A percentile compares a stretch with the other conserved stretches of the same genome.
These are phyloP conservation scores for Botrytis byssoidea DNA, from an alignment of 2,329 filamentous ascomycete genomes.

Conservation along the genomic window DNA sequence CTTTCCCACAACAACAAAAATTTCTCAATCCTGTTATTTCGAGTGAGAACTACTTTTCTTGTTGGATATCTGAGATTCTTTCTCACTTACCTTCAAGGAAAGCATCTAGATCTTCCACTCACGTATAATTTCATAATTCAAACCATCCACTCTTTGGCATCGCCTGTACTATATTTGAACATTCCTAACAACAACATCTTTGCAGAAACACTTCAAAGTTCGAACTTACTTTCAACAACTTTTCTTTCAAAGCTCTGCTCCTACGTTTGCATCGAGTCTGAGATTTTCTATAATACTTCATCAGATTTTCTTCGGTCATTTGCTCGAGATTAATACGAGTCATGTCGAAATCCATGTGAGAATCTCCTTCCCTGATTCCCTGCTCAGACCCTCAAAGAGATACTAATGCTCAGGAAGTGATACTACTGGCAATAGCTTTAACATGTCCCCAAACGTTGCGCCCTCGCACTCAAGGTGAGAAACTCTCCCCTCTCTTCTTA, in stretches of 20 bases:
- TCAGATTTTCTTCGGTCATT: neutral
- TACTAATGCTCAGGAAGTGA: neutral
- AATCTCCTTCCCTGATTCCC: neutral
- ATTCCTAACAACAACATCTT: neutral
- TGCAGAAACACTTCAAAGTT: neutral
- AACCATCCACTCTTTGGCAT: neutral
- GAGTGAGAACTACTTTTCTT: constrained; percentile 8
- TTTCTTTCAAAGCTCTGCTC: neutral
- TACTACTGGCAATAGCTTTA: neutral
- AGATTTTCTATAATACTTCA: neutral
- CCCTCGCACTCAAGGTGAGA: neutral
- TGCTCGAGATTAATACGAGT: neutral
- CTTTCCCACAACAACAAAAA: neutral
- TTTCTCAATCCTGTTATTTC: neutral
- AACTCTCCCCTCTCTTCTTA: neutral
- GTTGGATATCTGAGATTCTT: neutral
- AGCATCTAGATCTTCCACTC: neutral
- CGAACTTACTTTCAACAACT: neutral
- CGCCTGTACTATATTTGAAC: neutral
- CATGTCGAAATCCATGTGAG: constrained; percentile 10
- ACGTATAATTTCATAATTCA: neutral
- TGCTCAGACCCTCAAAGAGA: neutral
- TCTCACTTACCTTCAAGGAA: neutral
- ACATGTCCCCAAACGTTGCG: neutral
- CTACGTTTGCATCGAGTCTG: neutral